A percentile compares a stretch with the other conserved stretches of the same genome.
Evolutionary conservation across 371 early-diverging fungal species (phyloP).

Genomic region (Mortierella sp.): DNA sequence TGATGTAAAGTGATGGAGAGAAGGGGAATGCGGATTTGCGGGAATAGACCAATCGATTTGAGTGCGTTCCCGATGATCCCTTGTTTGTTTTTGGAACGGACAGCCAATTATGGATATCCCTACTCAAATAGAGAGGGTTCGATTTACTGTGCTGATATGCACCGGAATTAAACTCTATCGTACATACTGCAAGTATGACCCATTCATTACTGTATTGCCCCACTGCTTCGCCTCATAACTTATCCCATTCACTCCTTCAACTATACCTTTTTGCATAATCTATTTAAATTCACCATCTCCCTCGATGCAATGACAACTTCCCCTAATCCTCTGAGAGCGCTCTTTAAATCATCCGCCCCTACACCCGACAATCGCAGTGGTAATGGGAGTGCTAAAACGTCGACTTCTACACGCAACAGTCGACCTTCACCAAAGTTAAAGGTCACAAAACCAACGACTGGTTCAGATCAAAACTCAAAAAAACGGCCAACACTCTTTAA

Average conservation of each 20-base stretch:
- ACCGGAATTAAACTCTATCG: neutral
- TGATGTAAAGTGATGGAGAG: constrained; percentile 5
- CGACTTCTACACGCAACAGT: neutral
- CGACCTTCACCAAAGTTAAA: constrained; percentile 8
- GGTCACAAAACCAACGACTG: constrained; percentile 15
- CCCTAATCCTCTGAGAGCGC: constrained; percentile 7
- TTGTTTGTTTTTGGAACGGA: constrained; percentile 12
- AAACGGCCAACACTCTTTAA: constrained; percentile 9
- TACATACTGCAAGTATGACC: neutral
- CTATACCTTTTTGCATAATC: neutral
- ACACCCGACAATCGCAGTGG: neutral
- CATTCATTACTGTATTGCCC: no score
- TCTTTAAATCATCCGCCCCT: constrained; percentile 17
- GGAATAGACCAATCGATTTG: neutral
- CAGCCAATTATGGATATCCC: constrained; percentile 8
- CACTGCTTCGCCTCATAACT: no score
- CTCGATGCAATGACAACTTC: constrained; percentile 11
- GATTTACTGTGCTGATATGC: neutral
- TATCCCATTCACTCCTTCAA: neutral
- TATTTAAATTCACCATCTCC: neutral
- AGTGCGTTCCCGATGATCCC: constrained; percentile 22
- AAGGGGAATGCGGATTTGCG: constrained; percentile 7
- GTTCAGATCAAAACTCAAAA: constrained; percentile 11
- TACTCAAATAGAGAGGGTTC: constrained; percentile 12
- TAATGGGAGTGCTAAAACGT: neutral